These are phyloP conservation scores for Striga asiatica DNA, from an alignment of 257 asterid genomes.

Conservation along the genomic window DNA sequence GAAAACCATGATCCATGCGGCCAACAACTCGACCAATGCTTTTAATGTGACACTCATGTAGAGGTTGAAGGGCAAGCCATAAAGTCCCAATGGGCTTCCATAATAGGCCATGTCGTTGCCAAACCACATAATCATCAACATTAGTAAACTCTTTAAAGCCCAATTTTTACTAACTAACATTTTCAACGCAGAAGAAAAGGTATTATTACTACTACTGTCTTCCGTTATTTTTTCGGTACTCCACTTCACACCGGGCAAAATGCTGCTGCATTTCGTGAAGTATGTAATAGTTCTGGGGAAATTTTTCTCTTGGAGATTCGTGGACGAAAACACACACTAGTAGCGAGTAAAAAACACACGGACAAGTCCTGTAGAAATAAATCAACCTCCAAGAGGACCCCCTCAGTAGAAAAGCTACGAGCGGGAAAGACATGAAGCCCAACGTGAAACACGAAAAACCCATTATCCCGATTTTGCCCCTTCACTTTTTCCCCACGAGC, in stretches of 20 bases:
- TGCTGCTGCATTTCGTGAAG: constrained; percentile 25
- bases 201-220: too few relatives aligned
- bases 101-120: constrained; percentile 54
- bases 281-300: constrained; percentile 30
- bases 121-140: constrained; percentile 39
- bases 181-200: constrained; percentile 35
- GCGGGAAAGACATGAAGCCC: constrained; percentile 56
- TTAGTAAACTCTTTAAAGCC: constrained; percentile 34
- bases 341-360: constrained; percentile 25
- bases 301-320: constrained; percentile 58
- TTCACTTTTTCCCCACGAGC: constrained; percentile 52
- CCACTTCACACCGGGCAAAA: constrained; percentile 28
- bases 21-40: constrained; percentile 51
- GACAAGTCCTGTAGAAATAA: constrained; percentile 44
- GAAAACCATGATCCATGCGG: constrained; percentile 26
- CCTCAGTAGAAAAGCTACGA: constrained; percentile 20
- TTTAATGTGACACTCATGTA: constrained; percentile 47
- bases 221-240: not conserved
- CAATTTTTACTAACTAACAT: constrained; percentile 31
- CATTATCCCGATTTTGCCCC: constrained; percentile 46
- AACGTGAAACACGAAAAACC: too few relatives aligned
- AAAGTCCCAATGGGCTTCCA: constrained; percentile 68
- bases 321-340: constrained; percentile 20
- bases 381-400: constrained; percentile 49
- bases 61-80: constrained; percentile 26